These are phyloP conservation scores for Poronia punctata DNA, from an alignment of 495 filamentous ascomycete species.

Conservation along the genomic window DNA sequence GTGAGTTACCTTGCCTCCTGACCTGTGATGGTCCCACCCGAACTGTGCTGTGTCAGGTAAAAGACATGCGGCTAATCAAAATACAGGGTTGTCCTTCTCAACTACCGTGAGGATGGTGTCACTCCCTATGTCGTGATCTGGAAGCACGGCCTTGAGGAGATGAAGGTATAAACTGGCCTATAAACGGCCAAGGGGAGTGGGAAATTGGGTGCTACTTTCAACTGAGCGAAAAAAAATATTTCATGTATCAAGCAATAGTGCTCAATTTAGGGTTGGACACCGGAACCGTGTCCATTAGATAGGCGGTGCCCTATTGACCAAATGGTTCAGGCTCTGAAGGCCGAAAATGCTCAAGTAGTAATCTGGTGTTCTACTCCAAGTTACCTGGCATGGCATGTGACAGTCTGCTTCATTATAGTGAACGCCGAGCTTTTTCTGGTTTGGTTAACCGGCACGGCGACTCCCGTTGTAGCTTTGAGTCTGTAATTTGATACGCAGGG, in stretches of 20 bases:
- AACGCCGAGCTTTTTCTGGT: no score
- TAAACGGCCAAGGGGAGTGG: background rate
- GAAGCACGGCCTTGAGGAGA: slow-evolving; percentile 87
- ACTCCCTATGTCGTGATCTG: slow-evolving; percentile 87
- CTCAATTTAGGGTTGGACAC: slow-evolving; percentile 2
- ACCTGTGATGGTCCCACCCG: no score
- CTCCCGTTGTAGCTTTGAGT: background rate
- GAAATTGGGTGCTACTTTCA: background rate
- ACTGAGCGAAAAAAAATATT: background rate
- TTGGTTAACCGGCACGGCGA: slow-evolving; percentile 9
- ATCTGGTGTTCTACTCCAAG: slow-evolving; percentile 1
- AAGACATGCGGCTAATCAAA: slow-evolving; percentile 5
- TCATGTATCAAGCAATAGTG: slow-evolving; percentile 1
- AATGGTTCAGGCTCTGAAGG: background rate
- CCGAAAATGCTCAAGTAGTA: background rate
- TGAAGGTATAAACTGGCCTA: slow-evolving; percentile 70
- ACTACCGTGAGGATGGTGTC: slow-evolving; percentile 93
- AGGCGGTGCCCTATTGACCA: slow-evolving; percentile 3
- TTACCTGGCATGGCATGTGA: background rate
- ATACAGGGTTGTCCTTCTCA: slow-evolving; percentile 79
- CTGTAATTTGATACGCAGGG: background rate
- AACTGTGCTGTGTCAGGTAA: no score
- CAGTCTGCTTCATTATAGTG: background rate
- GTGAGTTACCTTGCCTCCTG: slow-evolving; percentile 45
- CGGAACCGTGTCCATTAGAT: slow-evolving; percentile 4